Evolutionary conservation across 2,329 filamentous ascomycete genomes (phyloP).

Genomic region (Myriosclerotinia scirpicola): DNA sequence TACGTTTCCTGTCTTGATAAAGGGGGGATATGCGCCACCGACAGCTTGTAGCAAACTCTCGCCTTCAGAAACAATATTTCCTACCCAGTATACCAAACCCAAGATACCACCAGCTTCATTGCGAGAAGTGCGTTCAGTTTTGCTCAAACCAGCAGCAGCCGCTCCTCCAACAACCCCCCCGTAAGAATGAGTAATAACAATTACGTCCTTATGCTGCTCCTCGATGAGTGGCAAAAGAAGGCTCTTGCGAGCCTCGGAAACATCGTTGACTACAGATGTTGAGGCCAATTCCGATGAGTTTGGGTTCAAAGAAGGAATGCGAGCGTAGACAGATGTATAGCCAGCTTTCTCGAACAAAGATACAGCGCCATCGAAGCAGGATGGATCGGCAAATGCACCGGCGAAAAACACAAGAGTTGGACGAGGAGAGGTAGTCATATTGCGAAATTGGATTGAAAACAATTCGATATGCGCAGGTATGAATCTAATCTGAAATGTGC

Average conservation of each 20-base stretch:
- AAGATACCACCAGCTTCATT: background rate
- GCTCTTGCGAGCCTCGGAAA: background rate
- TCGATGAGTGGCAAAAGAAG: background rate
- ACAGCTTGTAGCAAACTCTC: background rate
- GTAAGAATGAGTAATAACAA: background rate
- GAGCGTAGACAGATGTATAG: background rate
- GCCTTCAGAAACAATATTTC: constrained; percentile 3
- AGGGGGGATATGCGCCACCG: background rate
- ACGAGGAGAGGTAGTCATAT: background rate
- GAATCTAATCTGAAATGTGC: background rate
- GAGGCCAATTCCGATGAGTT: background rate
- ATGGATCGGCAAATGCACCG: background rate
- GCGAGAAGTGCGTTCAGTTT: background rate
- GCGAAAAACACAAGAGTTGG: background rate
- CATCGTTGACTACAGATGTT: background rate
- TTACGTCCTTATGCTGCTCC: background rate
- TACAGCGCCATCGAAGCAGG: background rate
- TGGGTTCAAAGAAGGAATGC: background rate
- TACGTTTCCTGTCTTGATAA: background rate
- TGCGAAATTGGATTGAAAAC: background rate
- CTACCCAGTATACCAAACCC: background rate
- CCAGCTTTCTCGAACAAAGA: background rate
- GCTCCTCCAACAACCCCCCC: background rate
- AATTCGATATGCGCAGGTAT: background rate
- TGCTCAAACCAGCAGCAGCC: background rate